These are phyloP conservation scores for Talaromyces sp. DNA, from an alignment of 2,329 filamentous ascomycete genomes.

Conservation along the genomic window DNA sequence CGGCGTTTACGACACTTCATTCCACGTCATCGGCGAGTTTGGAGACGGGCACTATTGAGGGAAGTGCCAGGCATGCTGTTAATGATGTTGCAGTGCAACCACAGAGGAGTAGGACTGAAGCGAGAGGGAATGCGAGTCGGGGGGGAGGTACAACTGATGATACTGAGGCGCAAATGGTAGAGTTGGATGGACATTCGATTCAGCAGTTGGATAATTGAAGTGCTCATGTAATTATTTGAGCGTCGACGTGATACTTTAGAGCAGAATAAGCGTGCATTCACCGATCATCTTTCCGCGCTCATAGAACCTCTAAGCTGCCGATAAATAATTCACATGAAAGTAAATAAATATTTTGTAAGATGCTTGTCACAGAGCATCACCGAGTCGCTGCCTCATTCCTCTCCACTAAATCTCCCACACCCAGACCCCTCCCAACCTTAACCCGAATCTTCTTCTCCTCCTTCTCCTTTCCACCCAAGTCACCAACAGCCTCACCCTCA, in stretches of 20 bases:
- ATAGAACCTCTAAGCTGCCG: background rate
- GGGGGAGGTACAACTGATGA: background rate
- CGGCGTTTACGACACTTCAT: background rate
- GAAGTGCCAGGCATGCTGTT: background rate
- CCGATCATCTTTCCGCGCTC: background rate
- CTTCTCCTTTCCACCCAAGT: constrained; percentile 50
- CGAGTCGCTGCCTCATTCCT: constrained; percentile 36
- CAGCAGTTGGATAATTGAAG: background rate
- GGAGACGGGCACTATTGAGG: constrained; percentile 6
- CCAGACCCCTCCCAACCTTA: constrained; percentile 73
- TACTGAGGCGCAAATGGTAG: background rate
- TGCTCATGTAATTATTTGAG: background rate
- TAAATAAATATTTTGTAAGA: background rate
- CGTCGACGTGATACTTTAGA: background rate
- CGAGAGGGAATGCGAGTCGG: background rate
- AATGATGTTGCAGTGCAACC: background rate
- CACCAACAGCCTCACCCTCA: constrained; percentile 67
- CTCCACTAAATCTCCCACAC: constrained; percentile 61
- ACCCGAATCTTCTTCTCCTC: constrained; percentile 70
- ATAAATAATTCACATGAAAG: background rate
- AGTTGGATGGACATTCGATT: background rate
- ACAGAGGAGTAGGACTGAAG: background rate
- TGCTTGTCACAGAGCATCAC: background rate
- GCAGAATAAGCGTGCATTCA: too few species aligned
- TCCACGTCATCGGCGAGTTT: background rate